Conservation (phyloP, 106 monocot species). For the Ottelia alismoides region DNA sequence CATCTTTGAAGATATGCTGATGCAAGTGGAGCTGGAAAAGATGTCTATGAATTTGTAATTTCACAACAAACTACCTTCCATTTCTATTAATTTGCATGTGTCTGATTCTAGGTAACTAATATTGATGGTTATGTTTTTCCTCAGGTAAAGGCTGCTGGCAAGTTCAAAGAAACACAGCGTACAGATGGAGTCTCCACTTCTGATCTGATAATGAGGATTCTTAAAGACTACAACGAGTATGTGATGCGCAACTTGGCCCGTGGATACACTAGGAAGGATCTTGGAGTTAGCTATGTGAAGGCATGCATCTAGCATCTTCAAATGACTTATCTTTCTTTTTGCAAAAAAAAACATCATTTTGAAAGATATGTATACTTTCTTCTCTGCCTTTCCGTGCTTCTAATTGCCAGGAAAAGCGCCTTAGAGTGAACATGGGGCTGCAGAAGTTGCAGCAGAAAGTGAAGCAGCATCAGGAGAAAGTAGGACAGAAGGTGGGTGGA, state of each 20-base stretch:
- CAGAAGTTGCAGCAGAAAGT: conserved; percentile 64
- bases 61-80: neutral
- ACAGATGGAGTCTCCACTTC: conserved; percentile 89
- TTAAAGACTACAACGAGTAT: conserved; percentile 81
- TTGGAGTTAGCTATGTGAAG: conserved; percentile 85
- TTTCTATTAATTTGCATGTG: too few species aligned
- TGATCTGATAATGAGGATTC: conserved; percentile 85
- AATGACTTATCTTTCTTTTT: too few species aligned
- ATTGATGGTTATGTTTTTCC: too few species aligned
- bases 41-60: conserved; percentile 98
- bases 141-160: conserved; percentile 75
- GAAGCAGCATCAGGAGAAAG: conserved; percentile 77
- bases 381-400: too few species aligned
- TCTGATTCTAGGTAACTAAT: too few species aligned
- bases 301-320: too few species aligned
- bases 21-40: conserved; percentile 93
- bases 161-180: conserved; percentile 85
- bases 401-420: conserved; percentile 75
- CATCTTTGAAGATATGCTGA: conserved; percentile 99
- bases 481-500: conserved; percentile 67
- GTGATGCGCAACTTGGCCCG: conserved; percentile 88
- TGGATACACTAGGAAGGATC: conserved; percentile 81
- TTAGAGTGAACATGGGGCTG: conserved; percentile 70
- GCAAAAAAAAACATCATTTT: too few species aligned
- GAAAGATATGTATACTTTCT: too few species aligned